phyloP scores from a whole-genome alignment of 768 basidiomycete genomes.

The Pleurotus sapidus region DNA sequence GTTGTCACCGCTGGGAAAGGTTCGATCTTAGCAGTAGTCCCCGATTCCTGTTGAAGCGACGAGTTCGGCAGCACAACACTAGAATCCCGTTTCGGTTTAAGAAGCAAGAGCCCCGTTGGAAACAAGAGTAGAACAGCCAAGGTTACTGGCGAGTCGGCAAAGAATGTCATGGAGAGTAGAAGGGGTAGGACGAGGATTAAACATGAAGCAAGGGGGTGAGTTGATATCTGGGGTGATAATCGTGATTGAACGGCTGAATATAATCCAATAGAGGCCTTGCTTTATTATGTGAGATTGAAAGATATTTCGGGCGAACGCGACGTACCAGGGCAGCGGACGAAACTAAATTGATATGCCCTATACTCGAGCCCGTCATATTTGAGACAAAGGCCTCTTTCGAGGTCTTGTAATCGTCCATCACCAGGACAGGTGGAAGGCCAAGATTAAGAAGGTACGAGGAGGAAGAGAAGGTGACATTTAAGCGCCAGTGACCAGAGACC shows the following conservation, averaged over 20 bases:
- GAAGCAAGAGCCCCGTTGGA: slow-evolving; percentile 41
- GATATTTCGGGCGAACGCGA: background rate
- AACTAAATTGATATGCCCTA: slow-evolving; percentile 62
- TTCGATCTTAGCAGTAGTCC: slow-evolving; percentile 19
- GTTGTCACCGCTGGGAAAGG: slow-evolving; percentile 76
- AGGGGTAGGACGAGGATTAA: slow-evolving; percentile 69
- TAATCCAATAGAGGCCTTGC: slow-evolving; percentile 68
- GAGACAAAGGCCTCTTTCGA: slow-evolving; percentile 77
- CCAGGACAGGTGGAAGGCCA: background rate
- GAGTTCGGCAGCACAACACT: slow-evolving; percentile 44
- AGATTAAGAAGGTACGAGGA: background rate
- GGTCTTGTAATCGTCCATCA: slow-evolving; percentile 47
- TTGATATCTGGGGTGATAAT: slow-evolving; percentile 30
- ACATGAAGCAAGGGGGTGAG: slow-evolving; percentile 53
- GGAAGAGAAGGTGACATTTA: background rate
- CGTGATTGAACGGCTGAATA: slow-evolving; percentile 60
- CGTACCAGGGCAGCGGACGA: slow-evolving; percentile 55
- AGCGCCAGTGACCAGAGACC: too few species aligned
- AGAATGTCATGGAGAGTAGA: slow-evolving; percentile 78
- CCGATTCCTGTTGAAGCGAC: background rate
- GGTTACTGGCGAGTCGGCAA: slow-evolving; percentile 52
- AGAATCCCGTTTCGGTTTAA: slow-evolving; percentile 36
- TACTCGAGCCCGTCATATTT: slow-evolving; percentile 56
- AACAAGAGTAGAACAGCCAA: slow-evolving; percentile 49
- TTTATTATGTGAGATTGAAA: slow-evolving; percentile 3